phyloP scores from a whole-genome alignment of 164 flowering plant species.

The Magnolia kwangsiensis region DNA sequence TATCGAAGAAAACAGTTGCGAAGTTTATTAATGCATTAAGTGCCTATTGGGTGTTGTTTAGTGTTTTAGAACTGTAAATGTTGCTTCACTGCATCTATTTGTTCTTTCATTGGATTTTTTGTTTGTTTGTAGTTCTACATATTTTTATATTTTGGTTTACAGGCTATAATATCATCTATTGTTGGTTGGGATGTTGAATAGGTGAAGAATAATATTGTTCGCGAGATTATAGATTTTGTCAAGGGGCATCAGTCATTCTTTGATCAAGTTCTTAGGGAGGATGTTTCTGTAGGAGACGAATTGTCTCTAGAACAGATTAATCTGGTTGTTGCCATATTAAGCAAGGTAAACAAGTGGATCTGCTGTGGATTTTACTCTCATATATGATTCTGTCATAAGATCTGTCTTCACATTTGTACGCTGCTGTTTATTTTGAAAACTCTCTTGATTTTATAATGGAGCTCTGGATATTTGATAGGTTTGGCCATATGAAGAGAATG shows the following conservation, averaged over 20 bases:
- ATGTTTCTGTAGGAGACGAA: slow-evolving; percentile 61
- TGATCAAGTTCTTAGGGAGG: slow-evolving; percentile 75
- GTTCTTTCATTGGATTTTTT: neutral
- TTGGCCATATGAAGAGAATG: slow-evolving; percentile 94
- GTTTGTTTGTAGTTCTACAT: neutral
- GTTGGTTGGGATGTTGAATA: slow-evolving; percentile 14
- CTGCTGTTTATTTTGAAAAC: neutral
- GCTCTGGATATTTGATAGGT: slow-evolving; percentile 37
- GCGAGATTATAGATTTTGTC: slow-evolving; percentile 71
- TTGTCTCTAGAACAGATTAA: slow-evolving; percentile 65
- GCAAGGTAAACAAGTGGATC: slow-evolving; percentile 59
- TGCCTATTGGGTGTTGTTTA: neutral
- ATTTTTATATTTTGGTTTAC: neutral
- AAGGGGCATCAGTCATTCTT: slow-evolving; percentile 71
- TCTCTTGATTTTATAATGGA: neutral
- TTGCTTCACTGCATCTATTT: neutral
- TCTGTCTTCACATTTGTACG: neutral
- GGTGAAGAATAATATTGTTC: slow-evolving; percentile 86
- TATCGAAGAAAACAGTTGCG: neutral
- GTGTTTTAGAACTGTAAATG: neutral
- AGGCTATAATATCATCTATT: neutral
- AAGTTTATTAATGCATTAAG: neutral
- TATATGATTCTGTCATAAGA: neutral
- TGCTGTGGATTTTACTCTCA: neutral
- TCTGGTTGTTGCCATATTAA: slow-evolving; percentile 81